Percentiles rank a stretch among this genome's conserved stretches.
Conservation (phyloP, 139 green algal species). For the Pycnococcus provasolii region DNA sequence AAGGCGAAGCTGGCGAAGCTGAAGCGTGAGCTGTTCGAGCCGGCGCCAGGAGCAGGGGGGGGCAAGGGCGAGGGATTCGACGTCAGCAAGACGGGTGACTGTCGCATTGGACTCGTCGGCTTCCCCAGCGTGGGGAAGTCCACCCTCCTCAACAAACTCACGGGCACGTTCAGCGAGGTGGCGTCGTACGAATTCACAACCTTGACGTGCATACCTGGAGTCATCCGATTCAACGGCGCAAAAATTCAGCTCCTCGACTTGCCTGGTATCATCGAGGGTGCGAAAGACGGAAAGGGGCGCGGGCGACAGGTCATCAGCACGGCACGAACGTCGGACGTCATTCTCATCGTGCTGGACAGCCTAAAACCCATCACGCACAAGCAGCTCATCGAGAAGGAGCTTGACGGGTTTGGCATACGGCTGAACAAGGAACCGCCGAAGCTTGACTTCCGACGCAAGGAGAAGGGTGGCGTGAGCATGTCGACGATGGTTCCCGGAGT, state of each 20-base stretch:
- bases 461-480: constrained; percentile 81
- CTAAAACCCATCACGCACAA: constrained; percentile 98
- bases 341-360: constrained; percentile 95
- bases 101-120: constrained; percentile 84
- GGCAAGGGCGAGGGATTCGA: constrained; percentile 79
- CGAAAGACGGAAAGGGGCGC: constrained; percentile 87
- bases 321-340: constrained; percentile 92
- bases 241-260: constrained; percentile 87
- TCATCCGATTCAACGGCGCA: constrained; percentile 73
- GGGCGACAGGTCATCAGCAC: constrained; percentile 89
- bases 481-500: constrained; percentile 41
- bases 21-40: constrained; percentile 82
- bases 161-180: constrained; percentile 87
- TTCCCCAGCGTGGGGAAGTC: constrained; percentile 98
- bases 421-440: constrained; percentile 91
- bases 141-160: constrained; percentile 95
- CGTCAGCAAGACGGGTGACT: constrained; percentile 94
- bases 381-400: constrained; percentile 78
- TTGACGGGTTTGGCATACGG: constrained; percentile 62
- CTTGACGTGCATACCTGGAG: constrained; percentile 87
- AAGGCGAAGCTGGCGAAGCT: constrained; percentile 98
- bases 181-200: constrained; percentile 97
- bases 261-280: constrained; percentile 96
- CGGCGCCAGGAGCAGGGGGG: constrained; percentile 45
- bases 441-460: constrained; percentile 86